These are phyloP conservation scores for Anisogramma anomala DNA, from an alignment of 2,329 filamentous ascomycete species.

Conservation along the genomic window DNA sequence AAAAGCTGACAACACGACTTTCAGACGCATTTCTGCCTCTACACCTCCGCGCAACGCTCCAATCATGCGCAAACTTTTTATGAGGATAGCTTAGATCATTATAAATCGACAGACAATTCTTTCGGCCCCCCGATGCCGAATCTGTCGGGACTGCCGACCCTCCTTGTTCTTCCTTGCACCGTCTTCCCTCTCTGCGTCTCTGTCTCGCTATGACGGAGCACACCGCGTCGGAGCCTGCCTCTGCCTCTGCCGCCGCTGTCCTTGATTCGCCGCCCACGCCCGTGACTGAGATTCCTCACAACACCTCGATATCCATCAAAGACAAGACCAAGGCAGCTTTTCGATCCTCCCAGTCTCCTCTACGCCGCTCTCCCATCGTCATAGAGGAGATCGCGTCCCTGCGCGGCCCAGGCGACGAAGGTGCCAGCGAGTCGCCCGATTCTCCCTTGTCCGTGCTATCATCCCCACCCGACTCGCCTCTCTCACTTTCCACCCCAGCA, in stretches of 20 bases:
- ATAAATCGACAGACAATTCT: conserved; percentile 43
- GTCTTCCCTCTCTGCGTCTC: conserved; percentile 23
- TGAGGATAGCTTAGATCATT: conserved; percentile 32
- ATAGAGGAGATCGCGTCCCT: conserved; percentile 1
- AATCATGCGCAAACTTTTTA: conserved; percentile 44
- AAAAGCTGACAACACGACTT: conserved; percentile 40
- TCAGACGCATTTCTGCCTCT: conserved; percentile 31
- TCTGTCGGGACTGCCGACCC: conserved; percentile 43
- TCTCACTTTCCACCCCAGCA: background rate
- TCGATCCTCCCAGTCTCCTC: background rate
- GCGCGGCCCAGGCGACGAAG: background rate
- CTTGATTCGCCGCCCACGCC: background rate
- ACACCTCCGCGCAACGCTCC: conserved; percentile 35
- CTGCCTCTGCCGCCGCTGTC: conserved; percentile 3
- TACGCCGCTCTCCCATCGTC: conserved; percentile 5
- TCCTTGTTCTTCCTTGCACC: conserved; percentile 24
- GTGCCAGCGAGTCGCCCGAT: conserved; percentile 3
- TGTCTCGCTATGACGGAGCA: conserved; percentile 46
- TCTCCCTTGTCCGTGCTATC: conserved; percentile 12
- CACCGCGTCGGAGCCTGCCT: conserved; percentile 18
- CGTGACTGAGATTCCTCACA: conserved; percentile 1
- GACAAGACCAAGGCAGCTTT: background rate
- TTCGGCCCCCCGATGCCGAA: conserved; percentile 45
- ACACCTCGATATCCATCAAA: background rate
- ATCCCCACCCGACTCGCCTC: conserved; percentile 7